Percentiles rank a stretch among this genome's conserved stretches.
Conservation (phyloP, 768 basidiomycete species). For the Gelatoporia subvermispora region DNA sequence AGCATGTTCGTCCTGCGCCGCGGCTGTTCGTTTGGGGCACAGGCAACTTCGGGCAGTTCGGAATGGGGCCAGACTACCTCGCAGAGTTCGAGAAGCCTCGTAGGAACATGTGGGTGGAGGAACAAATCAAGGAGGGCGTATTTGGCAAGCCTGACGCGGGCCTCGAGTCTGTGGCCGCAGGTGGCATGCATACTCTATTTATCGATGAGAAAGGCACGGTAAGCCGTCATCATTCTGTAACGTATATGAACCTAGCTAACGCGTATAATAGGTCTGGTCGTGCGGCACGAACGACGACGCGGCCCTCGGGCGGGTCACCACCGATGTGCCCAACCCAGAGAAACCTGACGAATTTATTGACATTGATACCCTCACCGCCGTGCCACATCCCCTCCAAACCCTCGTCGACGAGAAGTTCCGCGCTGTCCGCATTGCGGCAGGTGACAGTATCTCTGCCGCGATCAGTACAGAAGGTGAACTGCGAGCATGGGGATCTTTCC, state of each 20-base stretch:
- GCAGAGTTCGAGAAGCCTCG: constrained; percentile 74
- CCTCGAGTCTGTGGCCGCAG: constrained; percentile 75
- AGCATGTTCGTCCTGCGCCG: constrained; percentile 56
- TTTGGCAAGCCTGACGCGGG: constrained; percentile 72
- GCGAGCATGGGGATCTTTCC: constrained; percentile 86
- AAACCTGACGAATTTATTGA: constrained; percentile 55
- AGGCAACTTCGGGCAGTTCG: constrained; percentile 94
- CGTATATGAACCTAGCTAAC: neutral
- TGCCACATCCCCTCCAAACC: constrained; percentile 63
- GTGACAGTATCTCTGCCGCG: constrained; percentile 86
- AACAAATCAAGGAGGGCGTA: constrained; percentile 63
- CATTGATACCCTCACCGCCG: constrained; percentile 43
- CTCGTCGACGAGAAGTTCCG: constrained; percentile 78
- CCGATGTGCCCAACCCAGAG: constrained; percentile 52
- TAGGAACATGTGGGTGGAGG: constrained; percentile 71
- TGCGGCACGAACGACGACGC: constrained; percentile 88
- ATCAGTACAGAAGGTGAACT: constrained; percentile 76
- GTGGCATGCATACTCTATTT: constrained; percentile 86
- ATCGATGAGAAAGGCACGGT: constrained; percentile 89
- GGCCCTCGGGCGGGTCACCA: constrained; percentile 76
- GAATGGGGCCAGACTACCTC: constrained; percentile 73
- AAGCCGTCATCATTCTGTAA: constrained; percentile 28
- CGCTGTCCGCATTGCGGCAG: constrained; percentile 76
- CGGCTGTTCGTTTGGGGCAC: constrained; percentile 86
- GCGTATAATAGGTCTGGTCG: constrained; percentile 61